Percentiles rank a stretch among this genome's conserved stretches.
phyloP scores from a whole-genome alignment of 495 filamentous ascomycete species.

The Podospora comata region DNA sequence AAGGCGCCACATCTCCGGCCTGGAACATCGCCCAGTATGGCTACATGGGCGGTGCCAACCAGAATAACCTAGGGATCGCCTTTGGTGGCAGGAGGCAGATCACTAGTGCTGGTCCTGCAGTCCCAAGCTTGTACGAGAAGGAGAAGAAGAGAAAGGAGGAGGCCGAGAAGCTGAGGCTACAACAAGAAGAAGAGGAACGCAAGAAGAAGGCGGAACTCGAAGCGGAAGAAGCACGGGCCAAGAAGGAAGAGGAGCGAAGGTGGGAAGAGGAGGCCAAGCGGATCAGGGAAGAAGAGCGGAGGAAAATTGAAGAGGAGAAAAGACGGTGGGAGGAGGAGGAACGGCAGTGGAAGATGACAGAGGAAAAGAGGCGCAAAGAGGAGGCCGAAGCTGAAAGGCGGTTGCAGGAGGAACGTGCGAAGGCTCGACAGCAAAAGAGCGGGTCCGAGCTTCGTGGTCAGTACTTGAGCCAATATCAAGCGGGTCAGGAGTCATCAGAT shows the following conservation, averaged over 20 bases:
- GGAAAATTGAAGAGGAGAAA: slow-evolving; percentile 70
- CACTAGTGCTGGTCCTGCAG: slow-evolving; percentile 72
- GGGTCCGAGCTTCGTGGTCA: slow-evolving; percentile 75
- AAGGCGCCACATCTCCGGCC: slow-evolving; percentile 76
- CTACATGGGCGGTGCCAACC: slow-evolving; percentile 96
- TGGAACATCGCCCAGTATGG: slow-evolving; percentile 99
- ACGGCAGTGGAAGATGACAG: slow-evolving; percentile 75
- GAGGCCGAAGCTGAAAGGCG: slow-evolving; percentile 68
- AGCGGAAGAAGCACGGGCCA: slow-evolving; percentile 66
- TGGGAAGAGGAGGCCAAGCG: slow-evolving; percentile 79
- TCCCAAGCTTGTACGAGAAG: slow-evolving; percentile 64
- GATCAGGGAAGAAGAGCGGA: slow-evolving; percentile 64
- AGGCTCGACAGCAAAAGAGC: slow-evolving; percentile 50
- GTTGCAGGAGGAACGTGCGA: slow-evolving; percentile 62
- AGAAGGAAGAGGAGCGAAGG: slow-evolving; percentile 65
- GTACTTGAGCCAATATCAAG: slow-evolving; percentile 82
- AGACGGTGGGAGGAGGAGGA: slow-evolving; percentile 82
- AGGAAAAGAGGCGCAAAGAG: slow-evolving; percentile 67
- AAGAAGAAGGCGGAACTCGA: slow-evolving; percentile 59
- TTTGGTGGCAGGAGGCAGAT: slow-evolving; percentile 94
- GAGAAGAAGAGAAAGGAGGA: slow-evolving; percentile 53
- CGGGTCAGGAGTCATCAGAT: slow-evolving; percentile 46
- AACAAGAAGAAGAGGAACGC: slow-evolving; percentile 65
- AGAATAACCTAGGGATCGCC: slow-evolving; percentile 88
- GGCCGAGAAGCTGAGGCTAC: slow-evolving; percentile 52